Percentiles rank a stretch among this genome's conserved stretches.
phyloP scores from a whole-genome alignment of 2,329 filamentous ascomycete species.

The Chrysoporthe austroafricana region DNA sequence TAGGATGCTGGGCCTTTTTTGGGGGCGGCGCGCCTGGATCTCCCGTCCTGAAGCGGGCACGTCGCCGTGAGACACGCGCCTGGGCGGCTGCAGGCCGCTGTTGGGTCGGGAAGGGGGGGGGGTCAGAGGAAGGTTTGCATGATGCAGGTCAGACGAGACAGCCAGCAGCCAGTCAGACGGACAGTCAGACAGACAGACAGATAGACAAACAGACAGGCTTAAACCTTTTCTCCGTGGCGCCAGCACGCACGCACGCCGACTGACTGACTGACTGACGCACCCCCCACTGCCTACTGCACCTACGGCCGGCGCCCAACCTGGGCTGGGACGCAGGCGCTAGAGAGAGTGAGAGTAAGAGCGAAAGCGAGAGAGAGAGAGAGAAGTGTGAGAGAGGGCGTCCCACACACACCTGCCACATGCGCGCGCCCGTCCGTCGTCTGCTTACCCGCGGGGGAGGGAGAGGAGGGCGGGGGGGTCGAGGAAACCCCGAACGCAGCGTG shows the following conservation, averaged over 20 bases:
- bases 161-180: background rate
- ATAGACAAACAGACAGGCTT: background rate
- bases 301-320: too few species aligned
- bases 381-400: background rate
- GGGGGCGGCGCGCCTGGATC: too few species aligned
- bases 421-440: background rate
- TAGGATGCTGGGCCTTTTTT: too few species aligned
- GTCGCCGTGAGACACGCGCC: too few species aligned
- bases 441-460: conserved; percentile 8
- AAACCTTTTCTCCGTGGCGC: background rate
- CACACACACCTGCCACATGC: background rate
- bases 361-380: background rate
- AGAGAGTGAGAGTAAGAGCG: background rate
- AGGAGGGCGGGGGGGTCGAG: conserved; percentile 15
- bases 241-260: background rate
- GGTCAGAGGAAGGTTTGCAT: background rate
- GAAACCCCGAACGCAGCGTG: conserved; percentile 26
- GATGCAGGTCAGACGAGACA: conserved; percentile 8
- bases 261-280: background rate
- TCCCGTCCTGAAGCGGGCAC: too few species aligned
- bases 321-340: background rate
- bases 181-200: background rate
- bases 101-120: background rate
- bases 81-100: background rate
- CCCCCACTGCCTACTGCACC: too few species aligned